phyloP scores from a whole-genome alignment of 2,329 filamentous ascomycete genomes.

The Zasmidium angulare region DNA sequence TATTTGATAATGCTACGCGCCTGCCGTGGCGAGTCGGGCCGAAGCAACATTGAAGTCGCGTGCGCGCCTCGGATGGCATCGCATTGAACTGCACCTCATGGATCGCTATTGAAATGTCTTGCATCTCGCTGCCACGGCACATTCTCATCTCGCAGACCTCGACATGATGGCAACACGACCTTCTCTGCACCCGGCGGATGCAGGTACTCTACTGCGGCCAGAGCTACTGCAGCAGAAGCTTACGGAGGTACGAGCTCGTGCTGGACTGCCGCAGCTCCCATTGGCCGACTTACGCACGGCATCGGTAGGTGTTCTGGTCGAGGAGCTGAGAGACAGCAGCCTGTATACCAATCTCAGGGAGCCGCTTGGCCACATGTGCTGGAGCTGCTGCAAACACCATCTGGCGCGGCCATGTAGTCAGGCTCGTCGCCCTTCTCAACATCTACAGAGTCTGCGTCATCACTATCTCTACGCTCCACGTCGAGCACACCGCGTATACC shows the following conservation, averaged over 20 bases:
- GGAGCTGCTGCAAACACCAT: not conserved
- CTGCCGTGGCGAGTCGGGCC: not conserved
- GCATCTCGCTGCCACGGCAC: no score
- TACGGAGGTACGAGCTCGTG: slow-evolving; percentile 2
- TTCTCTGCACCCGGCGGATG: not conserved
- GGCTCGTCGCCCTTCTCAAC: not conserved
- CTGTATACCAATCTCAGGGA: slow-evolving; percentile 3
- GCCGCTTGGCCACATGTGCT: slow-evolving; percentile 3
- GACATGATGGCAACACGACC: no score
- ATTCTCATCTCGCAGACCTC: no score
- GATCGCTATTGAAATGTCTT: no score
- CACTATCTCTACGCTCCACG: not conserved
- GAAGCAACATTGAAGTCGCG: not conserved
- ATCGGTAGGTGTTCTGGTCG: not conserved
- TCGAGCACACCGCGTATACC: not conserved
- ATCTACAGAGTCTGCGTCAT: not conserved
- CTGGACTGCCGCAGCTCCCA: not conserved
- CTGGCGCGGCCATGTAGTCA: not conserved
- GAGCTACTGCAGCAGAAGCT: not conserved
- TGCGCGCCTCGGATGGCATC: not conserved
- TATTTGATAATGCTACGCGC: not conserved
- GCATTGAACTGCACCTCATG: not conserved
- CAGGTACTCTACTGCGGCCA: not conserved
- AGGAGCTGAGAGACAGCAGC: not conserved
- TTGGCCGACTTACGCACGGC: slow-evolving; percentile 1